phyloP scores from a whole-genome alignment of 441 rosid species.

The Populus hybrid region DNA sequence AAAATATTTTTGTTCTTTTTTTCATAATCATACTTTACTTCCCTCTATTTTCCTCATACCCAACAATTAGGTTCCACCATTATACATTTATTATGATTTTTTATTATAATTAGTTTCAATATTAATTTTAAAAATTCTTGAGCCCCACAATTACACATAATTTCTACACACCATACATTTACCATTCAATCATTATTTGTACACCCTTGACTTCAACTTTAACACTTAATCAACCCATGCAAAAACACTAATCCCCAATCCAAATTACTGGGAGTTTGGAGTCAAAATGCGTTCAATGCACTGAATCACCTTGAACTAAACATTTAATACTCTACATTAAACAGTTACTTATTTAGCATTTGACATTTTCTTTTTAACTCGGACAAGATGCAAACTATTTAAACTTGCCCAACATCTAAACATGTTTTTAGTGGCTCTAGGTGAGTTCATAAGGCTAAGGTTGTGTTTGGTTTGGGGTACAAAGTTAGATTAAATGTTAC shows the following conservation, averaged over 20 bases:
- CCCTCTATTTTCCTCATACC: neutral
- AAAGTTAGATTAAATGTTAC: too few relatives aligned
- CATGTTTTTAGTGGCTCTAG: neutral
- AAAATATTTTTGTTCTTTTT: too few relatives aligned
- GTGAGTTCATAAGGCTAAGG: neutral
- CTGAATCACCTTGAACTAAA: too few relatives aligned
- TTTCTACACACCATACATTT: neutral
- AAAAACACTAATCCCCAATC: neutral
- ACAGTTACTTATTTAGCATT: too few relatives aligned
- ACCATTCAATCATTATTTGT: neutral
- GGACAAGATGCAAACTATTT: neutral
- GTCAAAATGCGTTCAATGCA: too few relatives aligned
- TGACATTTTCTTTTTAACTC: too few relatives aligned
- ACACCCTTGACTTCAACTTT: neutral
- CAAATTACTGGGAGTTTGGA: neutral
- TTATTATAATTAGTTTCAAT: too few relatives aligned
- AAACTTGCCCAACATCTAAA: neutral
- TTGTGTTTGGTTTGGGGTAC: too few relatives aligned
- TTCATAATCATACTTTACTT: neutral
- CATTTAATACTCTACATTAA: too few relatives aligned
- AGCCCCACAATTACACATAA: too few relatives aligned
- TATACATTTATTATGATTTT: neutral
- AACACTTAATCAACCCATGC: neutral
- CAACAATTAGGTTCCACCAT: neutral
- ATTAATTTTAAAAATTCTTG: too few relatives aligned